Conservation (phyloP, 805 yeast genomes). For the Candida maris region DNA sequence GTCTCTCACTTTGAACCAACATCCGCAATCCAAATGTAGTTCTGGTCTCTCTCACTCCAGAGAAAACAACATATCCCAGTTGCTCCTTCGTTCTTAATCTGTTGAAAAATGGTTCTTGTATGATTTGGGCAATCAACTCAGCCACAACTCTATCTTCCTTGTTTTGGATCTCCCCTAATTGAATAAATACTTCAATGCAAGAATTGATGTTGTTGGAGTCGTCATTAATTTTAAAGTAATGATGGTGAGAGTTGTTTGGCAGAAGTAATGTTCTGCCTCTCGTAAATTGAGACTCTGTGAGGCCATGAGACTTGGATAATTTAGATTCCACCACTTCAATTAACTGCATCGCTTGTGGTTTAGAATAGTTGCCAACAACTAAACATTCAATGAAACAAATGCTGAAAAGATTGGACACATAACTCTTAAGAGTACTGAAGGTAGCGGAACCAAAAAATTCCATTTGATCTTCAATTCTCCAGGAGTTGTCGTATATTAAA, state of each 20-base stretch:
- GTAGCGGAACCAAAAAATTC: conserved; percentile 46
- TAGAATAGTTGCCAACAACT: conserved; percentile 68
- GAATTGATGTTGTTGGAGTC: conserved; percentile 78
- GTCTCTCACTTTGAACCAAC: conserved; percentile 78
- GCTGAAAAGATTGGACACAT: conserved; percentile 49
- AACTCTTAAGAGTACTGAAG: conserved; percentile 36
- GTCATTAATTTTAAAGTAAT: conserved; percentile 48
- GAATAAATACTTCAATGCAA: conserved; percentile 74
- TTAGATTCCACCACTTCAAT: conserved; percentile 39
- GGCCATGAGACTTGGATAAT: conserved; percentile 34
- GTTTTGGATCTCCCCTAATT: conserved; percentile 54
- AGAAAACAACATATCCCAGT: conserved; percentile 89
- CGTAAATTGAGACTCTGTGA: conserved; percentile 42
- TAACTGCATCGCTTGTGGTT: conserved; percentile 50
- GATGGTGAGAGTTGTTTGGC: conserved; percentile 36
- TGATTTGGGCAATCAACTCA: conserved; percentile 66
- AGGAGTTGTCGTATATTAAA: conserved; percentile 68
- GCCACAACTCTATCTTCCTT: conserved; percentile 44
- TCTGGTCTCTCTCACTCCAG: conserved; percentile 65
- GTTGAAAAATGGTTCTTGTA: conserved; percentile 85
- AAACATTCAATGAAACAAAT: conserved; percentile 70
- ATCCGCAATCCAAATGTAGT: conserved; percentile 71
- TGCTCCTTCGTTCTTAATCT: conserved; percentile 92
- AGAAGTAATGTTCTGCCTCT: conserved; percentile 42
- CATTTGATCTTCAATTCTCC: conserved; percentile 60